Conservation (phyloP, 495 filamentous ascomycete species). For the Aeminium ludgeri region DNA sequence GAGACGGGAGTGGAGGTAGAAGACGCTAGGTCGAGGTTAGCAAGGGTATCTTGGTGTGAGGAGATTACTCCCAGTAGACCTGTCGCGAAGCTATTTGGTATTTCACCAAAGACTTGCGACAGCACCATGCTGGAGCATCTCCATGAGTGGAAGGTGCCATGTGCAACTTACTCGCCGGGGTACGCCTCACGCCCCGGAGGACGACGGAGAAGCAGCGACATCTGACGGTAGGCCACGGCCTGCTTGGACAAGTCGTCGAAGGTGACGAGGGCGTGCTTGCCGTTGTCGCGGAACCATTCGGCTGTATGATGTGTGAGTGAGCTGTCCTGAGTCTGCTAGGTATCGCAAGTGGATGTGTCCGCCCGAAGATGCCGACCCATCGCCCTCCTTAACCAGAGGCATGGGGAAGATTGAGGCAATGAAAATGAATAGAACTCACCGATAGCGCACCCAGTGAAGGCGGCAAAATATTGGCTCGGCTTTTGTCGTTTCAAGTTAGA, state of each 20-base stretch:
- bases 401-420: not conserved
- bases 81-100: no score
- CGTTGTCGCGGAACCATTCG: constrained; percentile 82
- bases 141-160: not conserved
- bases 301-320: not conserved
- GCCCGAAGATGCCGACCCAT: no score
- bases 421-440: constrained; percentile 23
- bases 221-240: constrained; percentile 98
- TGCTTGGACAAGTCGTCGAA: constrained; percentile 91
- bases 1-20: constrained; percentile 99
- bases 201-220: constrained; percentile 97
- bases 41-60: not conserved
- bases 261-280: constrained; percentile 83
- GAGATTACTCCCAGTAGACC: no score
- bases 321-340: no score
- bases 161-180: constrained; percentile 62
- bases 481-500: not conserved
- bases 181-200: constrained; percentile 99
- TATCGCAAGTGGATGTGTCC: no score
- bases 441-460: constrained; percentile 72
- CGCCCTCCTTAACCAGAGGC: no score
- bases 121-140: not conserved
- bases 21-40: constrained; percentile 42
- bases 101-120: no score
- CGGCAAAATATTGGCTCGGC: constrained; percentile 65